These are phyloP conservation scores for Pogostemon cablin DNA, from an alignment of 257 asterid genomes.

Conservation along the genomic window DNA sequence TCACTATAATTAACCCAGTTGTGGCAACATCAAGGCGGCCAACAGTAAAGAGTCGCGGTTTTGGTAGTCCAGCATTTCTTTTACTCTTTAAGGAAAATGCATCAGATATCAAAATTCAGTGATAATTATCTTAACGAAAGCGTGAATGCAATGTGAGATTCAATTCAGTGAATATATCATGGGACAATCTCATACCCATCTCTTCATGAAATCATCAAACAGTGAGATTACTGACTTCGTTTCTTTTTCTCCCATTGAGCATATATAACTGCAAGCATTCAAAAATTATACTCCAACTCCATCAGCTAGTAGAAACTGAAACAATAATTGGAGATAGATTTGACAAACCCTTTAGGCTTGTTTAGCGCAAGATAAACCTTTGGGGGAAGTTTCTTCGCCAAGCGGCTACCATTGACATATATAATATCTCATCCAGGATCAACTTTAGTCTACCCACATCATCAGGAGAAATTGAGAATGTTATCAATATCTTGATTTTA, in stretches of 20 bases:
- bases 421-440: conserved; percentile 88
- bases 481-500: conserved; percentile 18
- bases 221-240: conserved; percentile 78
- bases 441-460: conserved; percentile 77
- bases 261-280: conserved; percentile 71
- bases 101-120: conserved; percentile 20
- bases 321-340: conserved; percentile 29
- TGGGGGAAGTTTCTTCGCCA: conserved; percentile 87
- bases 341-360: conserved; percentile 96
- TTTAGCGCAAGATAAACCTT: conserved; percentile 92
- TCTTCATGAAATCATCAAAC: conserved; percentile 73
- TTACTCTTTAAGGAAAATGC: conserved; percentile 53
- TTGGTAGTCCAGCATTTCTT: conserved; percentile 71
- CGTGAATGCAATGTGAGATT: conserved; percentile 12
- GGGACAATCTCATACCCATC: conserved; percentile 65
- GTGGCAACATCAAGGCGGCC: conserved; percentile 99
- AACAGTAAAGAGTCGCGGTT: conserved; percentile 90
- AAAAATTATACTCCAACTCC: conserved; percentile 33
- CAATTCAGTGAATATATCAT: conserved; percentile 6
- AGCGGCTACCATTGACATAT: conserved; percentile 84
- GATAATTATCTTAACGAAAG: conserved; percentile 13
- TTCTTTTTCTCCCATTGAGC: conserved; percentile 93
- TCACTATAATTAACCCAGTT: conserved; percentile 87
- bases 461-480: conserved; percentile 26
- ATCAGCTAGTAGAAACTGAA: conserved; percentile 13